Evolutionary conservation across 148 eudicot genomes (phyloP).

Genomic region (Polygonum aviculare): DNA sequence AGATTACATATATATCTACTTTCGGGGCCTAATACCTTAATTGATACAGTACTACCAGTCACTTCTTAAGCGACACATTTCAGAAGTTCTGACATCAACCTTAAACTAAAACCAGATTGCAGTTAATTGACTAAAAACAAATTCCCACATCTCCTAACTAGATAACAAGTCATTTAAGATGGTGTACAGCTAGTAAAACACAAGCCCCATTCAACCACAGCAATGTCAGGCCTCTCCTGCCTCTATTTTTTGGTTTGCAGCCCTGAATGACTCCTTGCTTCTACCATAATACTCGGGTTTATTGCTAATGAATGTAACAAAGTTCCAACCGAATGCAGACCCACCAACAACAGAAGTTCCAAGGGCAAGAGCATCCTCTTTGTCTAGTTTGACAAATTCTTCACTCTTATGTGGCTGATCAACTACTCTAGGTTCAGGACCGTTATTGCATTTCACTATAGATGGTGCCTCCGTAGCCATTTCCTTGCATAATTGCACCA

Average conservation of each 20-base stretch:
- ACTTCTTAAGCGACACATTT: not conserved
- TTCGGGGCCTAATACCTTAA: too few relatives aligned
- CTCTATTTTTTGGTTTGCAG: slow-evolving; percentile 20
- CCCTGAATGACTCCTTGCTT: slow-evolving; percentile 74
- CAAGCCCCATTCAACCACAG: not conserved
- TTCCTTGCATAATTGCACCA: slow-evolving; percentile 49
- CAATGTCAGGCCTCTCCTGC: slow-evolving; percentile 9
- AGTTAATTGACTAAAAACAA: not conserved
- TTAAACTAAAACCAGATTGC: not conserved
- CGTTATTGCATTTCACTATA: slow-evolving; percentile 22
- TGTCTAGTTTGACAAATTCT: not conserved
- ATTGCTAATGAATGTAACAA: slow-evolving; percentile 47
- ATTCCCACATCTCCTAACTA: not conserved
- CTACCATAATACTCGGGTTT: slow-evolving; percentile 68
- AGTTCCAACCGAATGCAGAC: slow-evolving; percentile 95
- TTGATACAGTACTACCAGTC: not conserved
- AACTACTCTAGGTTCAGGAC: not conserved
- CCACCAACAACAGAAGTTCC: slow-evolving; percentile 82
- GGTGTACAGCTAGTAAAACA: not conserved
- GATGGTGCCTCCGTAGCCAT: slow-evolving; percentile 28
- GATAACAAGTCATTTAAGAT: not conserved
- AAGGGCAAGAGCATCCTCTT: slow-evolving; percentile 15
- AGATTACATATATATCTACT: too few relatives aligned
- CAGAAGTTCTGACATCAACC: not conserved
- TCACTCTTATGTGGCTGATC: not conserved